Conservation (phyloP, 306 rosid genomes). For the Cicer yamashitae region DNA sequence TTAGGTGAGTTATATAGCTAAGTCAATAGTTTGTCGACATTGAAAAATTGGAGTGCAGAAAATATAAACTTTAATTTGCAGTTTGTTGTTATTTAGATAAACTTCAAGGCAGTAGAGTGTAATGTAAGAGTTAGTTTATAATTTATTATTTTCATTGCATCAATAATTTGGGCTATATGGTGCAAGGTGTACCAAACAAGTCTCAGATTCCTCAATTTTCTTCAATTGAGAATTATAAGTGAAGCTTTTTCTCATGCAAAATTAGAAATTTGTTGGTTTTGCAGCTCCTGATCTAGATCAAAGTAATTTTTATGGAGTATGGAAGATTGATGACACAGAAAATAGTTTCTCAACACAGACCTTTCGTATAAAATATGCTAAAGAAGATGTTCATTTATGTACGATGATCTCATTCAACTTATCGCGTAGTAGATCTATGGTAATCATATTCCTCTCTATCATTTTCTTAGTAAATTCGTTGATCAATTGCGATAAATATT, state of each 20-base stretch:
- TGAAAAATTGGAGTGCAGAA: neutral
- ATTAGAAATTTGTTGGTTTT: constrained; percentile 37
- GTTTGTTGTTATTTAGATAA: no score
- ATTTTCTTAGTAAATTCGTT: neutral
- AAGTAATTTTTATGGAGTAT: constrained; percentile 60
- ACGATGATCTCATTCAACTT: constrained; percentile 83
- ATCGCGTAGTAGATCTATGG: constrained; percentile 64
- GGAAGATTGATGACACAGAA: constrained; percentile 90
- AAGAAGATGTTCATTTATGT: constrained; percentile 81
- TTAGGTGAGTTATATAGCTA: neutral
- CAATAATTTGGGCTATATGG: neutral
- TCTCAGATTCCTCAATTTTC: neutral
- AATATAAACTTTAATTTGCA: no score
- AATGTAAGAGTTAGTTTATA: no score
- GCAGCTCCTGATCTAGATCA: constrained; percentile 76
- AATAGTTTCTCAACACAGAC: constrained; percentile 93
- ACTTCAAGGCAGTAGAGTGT: no score
- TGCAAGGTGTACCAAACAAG: neutral
- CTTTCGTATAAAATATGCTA: constrained; percentile 86
- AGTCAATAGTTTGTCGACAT: neutral
- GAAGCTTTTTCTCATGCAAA: constrained; percentile 10
- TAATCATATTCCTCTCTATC: constrained; percentile 48
- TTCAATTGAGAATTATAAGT: constrained; percentile 9
- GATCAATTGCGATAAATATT: no score
- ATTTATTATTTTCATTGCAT: neutral